Conservation (phyloP, 352 stramenopile species). For the Globisporangium rhizosaccharum region DNA sequence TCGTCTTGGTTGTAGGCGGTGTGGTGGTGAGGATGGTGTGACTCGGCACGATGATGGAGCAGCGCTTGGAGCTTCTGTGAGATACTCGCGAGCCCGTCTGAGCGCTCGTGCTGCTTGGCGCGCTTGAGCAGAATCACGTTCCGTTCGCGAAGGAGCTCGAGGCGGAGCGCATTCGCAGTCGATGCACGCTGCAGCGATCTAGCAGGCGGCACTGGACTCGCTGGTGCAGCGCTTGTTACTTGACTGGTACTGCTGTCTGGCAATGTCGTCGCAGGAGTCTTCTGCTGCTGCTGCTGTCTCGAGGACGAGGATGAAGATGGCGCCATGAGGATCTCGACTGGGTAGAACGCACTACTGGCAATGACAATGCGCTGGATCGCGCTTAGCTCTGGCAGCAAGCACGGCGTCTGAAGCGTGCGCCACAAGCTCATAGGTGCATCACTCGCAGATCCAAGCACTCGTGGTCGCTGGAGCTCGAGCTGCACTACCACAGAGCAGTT, state of each 20-base stretch:
- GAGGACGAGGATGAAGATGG: not conserved
- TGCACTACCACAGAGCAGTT: constrained; percentile 42
- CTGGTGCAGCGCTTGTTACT: too few relatives aligned
- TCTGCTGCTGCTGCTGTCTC: not conserved
- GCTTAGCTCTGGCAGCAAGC: constrained; percentile 59
- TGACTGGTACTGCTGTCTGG: not conserved
- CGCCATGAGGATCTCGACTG: constrained; percentile 51
- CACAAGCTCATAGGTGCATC: constrained; percentile 5
- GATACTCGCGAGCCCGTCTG: constrained; percentile 10
- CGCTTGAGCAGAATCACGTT: constrained; percentile 65
- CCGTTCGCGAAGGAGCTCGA: constrained; percentile 47
- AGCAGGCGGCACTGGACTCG: too few relatives aligned
- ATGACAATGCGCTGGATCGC: constrained; percentile 55
- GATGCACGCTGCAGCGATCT: not conserved
- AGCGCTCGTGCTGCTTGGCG: constrained; percentile 19
- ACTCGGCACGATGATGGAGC: constrained; percentile 3
- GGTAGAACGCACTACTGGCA: constrained; percentile 46
- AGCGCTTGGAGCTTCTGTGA: constrained; percentile 16
- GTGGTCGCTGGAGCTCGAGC: constrained; percentile 26
- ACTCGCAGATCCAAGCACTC: not conserved
- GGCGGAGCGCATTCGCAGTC: constrained; percentile 46
- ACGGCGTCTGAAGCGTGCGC: constrained; percentile 49
- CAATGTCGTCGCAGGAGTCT: constrained; percentile 8
- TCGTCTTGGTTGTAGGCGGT: constrained; percentile 16
- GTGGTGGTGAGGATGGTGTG: not conserved